Base-by-base conservation (phyloP, 208 protist genomes). In the Trypanosoma avium region DNA sequence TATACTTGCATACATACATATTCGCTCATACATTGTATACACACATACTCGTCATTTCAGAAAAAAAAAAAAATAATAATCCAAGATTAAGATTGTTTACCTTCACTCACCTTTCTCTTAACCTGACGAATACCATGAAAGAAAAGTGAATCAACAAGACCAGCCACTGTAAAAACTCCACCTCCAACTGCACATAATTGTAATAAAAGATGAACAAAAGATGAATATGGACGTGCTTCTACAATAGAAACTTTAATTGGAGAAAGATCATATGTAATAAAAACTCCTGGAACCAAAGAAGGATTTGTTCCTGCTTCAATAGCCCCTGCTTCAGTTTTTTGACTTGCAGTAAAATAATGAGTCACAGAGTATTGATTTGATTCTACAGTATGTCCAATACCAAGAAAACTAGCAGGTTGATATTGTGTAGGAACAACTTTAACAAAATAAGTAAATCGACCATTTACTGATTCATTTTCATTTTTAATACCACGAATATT, bases 291-390 rank as follows among this genome's bases (percentile, higher is more conserved):
- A 22, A 88, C 60, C 43, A 89, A 38, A 17, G 58, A 47, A 19
- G 38, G 45, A 38, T 29, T 13, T 36, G 32, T 47, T 22, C 30
- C 32, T 22, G 24, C 42, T 10, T n/a, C 10, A 46, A 27, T 15
- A 3, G 35, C 43, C 8, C 57, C 13, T 26, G 6, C n/a, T 38
- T 4, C 32, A n/a, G 22, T 22, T n/a, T 35, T 27, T 30, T 21
- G 45, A 40, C 26, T 57, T 6, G 77, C 50, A 42, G 79, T 87
- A 64, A 90, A 90, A 67, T 93, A 82, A 35, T 93, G 84, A 27
- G 92, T 97, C 32, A 90, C 92, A 26, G 85, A 90, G 73, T 94
- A 97, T 76, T 97, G 92, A 62, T 90, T 95, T 2, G 92, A 86
- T 32, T 84, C 72, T 56, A 94, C 58, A 29, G 52, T 46, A 17